Conservation (phyloP, 768 basidiomycete genomes). For the Udeniomyces megalosporus region DNA sequence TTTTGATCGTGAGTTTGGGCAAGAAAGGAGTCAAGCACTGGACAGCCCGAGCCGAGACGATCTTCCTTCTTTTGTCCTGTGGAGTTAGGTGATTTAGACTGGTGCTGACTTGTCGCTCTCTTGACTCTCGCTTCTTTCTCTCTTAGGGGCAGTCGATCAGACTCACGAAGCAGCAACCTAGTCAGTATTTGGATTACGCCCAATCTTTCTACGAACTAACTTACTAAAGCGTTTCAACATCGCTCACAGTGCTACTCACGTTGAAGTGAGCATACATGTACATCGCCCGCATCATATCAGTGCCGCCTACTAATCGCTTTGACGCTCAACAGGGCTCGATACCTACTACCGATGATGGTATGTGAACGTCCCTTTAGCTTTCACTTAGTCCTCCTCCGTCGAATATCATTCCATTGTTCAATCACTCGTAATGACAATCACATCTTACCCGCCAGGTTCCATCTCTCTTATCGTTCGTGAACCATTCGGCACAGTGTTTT, state of each 20-base stretch:
- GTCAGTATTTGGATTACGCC: neutral
- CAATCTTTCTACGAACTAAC: neutral
- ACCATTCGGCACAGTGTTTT: constrained; percentile 6
- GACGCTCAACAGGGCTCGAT: neutral
- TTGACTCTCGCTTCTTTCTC: too few relatives aligned
- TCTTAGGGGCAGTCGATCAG: too few relatives aligned
- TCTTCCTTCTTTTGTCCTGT: too few relatives aligned
- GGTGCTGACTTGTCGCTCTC: too few relatives aligned
- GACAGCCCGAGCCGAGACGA: neutral
- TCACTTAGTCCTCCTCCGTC: neutral
- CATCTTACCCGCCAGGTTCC: neutral
- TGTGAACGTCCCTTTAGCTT: neutral
- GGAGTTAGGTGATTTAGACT: too few relatives aligned
- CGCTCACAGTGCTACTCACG: constrained; percentile 6
- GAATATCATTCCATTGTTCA: too few relatives aligned
- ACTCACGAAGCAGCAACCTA: neutral
- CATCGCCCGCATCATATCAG: neutral
- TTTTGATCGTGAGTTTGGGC: too few relatives aligned
- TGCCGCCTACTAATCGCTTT: neutral
- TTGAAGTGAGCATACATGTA: neutral
- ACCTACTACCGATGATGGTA: neutral
- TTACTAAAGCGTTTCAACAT: neutral
- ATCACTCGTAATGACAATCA: too few relatives aligned
- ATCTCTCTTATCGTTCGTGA: constrained; percentile 10
- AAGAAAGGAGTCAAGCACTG: neutral